phyloP scores from a whole-genome alignment of 2,329 filamentous ascomycete species.

The Claviceps purpurea region DNA sequence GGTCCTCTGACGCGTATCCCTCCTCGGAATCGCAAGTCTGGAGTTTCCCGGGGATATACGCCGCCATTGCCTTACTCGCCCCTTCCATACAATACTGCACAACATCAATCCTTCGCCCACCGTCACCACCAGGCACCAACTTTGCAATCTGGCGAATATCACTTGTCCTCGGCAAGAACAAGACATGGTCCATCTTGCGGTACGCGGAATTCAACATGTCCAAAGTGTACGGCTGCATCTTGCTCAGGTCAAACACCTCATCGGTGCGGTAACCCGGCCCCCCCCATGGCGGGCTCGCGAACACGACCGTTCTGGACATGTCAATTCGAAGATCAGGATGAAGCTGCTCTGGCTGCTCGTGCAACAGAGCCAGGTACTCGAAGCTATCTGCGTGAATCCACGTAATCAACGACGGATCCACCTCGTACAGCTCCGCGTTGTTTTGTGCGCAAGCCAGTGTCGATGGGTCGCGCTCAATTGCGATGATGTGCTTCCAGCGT shows the following conservation, averaged over 20 bases:
- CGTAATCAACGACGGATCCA: slow-evolving; percentile 55
- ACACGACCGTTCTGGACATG: slow-evolving; percentile 30
- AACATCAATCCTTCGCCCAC: slow-evolving; percentile 47
- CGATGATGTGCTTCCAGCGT: slow-evolving; percentile 73
- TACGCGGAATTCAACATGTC: slow-evolving; percentile 50
- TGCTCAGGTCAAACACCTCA: slow-evolving; percentile 66
- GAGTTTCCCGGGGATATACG: slow-evolving; percentile 35
- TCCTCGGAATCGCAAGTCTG: neutral
- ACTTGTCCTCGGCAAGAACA: slow-evolving; percentile 79
- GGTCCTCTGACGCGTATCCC: neutral
- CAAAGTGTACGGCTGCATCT: slow-evolving; percentile 80
- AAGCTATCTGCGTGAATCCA: slow-evolving; percentile 88
- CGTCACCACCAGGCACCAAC: slow-evolving; percentile 27
- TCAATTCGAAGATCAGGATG: slow-evolving; percentile 28
- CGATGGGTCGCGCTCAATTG: slow-evolving; percentile 70
- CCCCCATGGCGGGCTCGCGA: slow-evolving; percentile 48
- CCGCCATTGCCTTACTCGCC: slow-evolving; percentile 71
- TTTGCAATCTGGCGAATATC: slow-evolving; percentile 66
- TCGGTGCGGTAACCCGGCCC: slow-evolving; percentile 42
- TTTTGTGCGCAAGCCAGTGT: slow-evolving; percentile 83
- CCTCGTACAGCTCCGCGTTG: slow-evolving; percentile 78
- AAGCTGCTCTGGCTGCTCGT: slow-evolving; percentile 22
- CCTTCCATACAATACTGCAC: slow-evolving; percentile 88
- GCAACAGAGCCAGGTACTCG: slow-evolving; percentile 43
- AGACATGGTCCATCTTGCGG: slow-evolving; percentile 44